Conservation (phyloP, 345 rosid genomes). For the Dipteronia dyeriana region DNA sequence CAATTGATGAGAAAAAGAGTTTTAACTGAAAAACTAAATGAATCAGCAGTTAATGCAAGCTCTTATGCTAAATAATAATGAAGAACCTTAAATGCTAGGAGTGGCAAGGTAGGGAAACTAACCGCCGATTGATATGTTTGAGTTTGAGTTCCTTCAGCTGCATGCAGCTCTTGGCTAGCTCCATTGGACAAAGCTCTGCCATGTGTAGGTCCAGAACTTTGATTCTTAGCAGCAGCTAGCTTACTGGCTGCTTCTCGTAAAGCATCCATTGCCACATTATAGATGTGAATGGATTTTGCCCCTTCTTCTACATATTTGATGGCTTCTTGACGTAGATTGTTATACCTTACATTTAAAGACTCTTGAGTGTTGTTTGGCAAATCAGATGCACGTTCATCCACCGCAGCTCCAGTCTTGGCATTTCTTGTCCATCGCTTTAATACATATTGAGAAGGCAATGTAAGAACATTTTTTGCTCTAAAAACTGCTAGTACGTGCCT, state of each 20-base stretch:
- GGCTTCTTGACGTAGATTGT: slow-evolving; percentile 71
- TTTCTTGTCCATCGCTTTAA: slow-evolving; percentile 81
- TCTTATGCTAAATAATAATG: not conserved
- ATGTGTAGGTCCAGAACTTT: slow-evolving; percentile 38
- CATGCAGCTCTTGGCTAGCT: slow-evolving; percentile 38
- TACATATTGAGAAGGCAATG: slow-evolving; percentile 67
- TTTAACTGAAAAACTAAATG: not conserved
- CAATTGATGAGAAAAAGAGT: not conserved
- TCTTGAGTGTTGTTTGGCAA: slow-evolving; percentile 45
- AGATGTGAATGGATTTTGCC: slow-evolving; percentile 65
- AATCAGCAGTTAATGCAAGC: not conserved
- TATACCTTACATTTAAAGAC: slow-evolving; percentile 54
- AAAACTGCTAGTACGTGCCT: slow-evolving; percentile 77
- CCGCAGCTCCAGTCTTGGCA: slow-evolving; percentile 51
- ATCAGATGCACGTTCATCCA: slow-evolving; percentile 44
- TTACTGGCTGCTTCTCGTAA: slow-evolving; percentile 69
- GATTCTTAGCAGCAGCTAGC: slow-evolving; percentile 53
- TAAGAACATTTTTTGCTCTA: slow-evolving; percentile 66
- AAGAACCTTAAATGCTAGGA: not conserved
- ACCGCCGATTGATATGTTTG: slow-evolving; percentile 48
- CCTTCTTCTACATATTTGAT: slow-evolving; percentile 83
- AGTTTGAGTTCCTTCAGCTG: slow-evolving; percentile 40
- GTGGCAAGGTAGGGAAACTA: slow-evolving; percentile 28
- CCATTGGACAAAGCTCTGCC: slow-evolving; percentile 40
- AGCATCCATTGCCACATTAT: slow-evolving; percentile 74